Percentiles rank a stretch among this genome's conserved stretches.
These are phyloP conservation scores for Suillus variegatus DNA, from an alignment of 768 basidiomycete species.

Conservation along the genomic window DNA sequence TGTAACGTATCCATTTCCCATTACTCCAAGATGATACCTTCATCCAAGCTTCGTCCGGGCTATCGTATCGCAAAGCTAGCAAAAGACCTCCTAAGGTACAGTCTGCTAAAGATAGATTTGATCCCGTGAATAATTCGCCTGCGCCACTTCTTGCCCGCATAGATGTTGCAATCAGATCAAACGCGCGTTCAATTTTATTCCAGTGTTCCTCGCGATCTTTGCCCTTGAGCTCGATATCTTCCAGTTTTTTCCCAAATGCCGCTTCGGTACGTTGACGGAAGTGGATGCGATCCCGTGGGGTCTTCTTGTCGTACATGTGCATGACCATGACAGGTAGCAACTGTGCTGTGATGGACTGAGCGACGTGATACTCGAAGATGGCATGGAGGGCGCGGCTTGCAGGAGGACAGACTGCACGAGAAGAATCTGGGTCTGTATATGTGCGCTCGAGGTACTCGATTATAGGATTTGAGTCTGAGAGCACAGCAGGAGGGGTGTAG, in stretches of 20 bases:
- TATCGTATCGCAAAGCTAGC: slow-evolving; percentile 23
- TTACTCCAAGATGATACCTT: slow-evolving; percentile 28
- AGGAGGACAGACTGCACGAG: slow-evolving; percentile 19
- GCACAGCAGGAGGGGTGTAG: slow-evolving; percentile 19
- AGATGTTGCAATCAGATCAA: slow-evolving; percentile 12
- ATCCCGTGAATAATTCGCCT: slow-evolving; percentile 22
- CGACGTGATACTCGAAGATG: slow-evolving; percentile 22
- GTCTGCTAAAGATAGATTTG: slow-evolving; percentile 25
- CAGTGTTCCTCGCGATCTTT: slow-evolving; percentile 24
- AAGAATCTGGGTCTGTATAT: slow-evolving; percentile 20
- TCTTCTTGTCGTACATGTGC: slow-evolving; percentile 25
- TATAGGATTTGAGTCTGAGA: slow-evolving; percentile 38
- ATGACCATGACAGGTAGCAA: slow-evolving; percentile 22
- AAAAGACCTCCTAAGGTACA: slow-evolving; percentile 28
- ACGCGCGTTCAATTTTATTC: slow-evolving; percentile 21
- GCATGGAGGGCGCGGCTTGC: slow-evolving; percentile 25
- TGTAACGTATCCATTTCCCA: slow-evolving; percentile 28
- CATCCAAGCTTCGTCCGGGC: slow-evolving; percentile 29
- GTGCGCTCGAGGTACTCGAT: slow-evolving; percentile 38
- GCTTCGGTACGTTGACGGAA: slow-evolving; percentile 20
- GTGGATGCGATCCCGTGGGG: slow-evolving; percentile 18
- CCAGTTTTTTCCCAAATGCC: slow-evolving; percentile 8
- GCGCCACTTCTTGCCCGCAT: slow-evolving; percentile 11
- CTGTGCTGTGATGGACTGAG: slow-evolving; percentile 15
- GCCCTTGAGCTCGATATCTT: slow-evolving; percentile 18